Evolutionary conservation across 495 filamentous ascomycete species (phyloP).

Genomic region (Letharia lupina): DNA sequence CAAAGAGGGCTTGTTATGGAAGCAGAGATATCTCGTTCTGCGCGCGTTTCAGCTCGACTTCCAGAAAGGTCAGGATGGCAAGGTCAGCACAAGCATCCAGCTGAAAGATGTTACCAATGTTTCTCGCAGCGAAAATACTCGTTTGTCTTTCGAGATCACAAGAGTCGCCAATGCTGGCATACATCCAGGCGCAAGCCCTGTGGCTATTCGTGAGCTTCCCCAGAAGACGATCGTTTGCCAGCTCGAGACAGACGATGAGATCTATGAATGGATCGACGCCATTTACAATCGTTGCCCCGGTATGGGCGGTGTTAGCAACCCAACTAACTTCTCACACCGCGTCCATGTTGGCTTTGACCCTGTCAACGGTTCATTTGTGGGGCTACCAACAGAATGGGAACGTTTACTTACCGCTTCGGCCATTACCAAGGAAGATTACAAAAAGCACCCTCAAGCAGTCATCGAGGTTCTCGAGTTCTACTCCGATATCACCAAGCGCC

Average conservation of each 20-base stretch:
- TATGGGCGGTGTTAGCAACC: slow-evolving; percentile 96
- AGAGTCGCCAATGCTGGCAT: slow-evolving; percentile 57
- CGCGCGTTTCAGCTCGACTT: slow-evolving; percentile 87
- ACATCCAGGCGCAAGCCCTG: slow-evolving; percentile 44
- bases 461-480: slow-evolving; percentile 97
- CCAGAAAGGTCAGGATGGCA: slow-evolving; percentile 77
- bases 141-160: slow-evolving; percentile 86
- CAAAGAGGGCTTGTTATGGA: slow-evolving; percentile 91
- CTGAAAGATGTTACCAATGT: slow-evolving; percentile 81
- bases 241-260: slow-evolving; percentile 87
- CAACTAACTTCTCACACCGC: slow-evolving; percentile 91
- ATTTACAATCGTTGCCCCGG: slow-evolving; percentile 93
- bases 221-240: slow-evolving; percentile 76
- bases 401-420: slow-evolving; percentile 89
- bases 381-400: slow-evolving; percentile 92
- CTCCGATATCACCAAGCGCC: slow-evolving; percentile 83
- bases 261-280: slow-evolving; percentile 97
- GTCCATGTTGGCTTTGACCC: slow-evolving; percentile 98
- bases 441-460: slow-evolving; percentile 95
- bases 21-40: slow-evolving; percentile 77
- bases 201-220: slow-evolving; percentile 58
- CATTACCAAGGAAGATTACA: slow-evolving; percentile 95
- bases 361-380: slow-evolving; percentile 83
- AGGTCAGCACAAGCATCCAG: slow-evolving; percentile 68
- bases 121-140: slow-evolving; percentile 73